Base-by-base conservation (phyloP, 2,329 filamentous ascomycete species). In the Sclerotiophoma versabilis region DNA sequence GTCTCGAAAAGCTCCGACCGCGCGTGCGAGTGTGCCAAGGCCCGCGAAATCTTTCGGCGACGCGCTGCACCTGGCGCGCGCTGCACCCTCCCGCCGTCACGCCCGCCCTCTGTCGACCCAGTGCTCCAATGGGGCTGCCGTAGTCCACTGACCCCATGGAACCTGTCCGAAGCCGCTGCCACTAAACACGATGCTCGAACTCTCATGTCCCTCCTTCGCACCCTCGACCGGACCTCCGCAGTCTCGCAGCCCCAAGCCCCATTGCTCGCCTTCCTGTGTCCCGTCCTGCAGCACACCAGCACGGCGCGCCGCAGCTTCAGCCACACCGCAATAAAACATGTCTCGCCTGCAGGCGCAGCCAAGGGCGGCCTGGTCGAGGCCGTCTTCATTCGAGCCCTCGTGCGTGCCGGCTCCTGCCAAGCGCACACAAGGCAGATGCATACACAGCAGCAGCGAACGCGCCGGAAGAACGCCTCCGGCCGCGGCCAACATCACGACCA, bases 121-220 rank as follows among this genome's bases (percentile, higher is more conserved):
- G 25, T 29, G 45, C 29, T 58, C 54, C 63, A 54, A 64, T 68
- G 65, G 58, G 59, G 51, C 52, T 57, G 19, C 36, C 37, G 11
- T 68, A 54, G 50, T 17, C 53, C 57, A 57, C 49, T 26, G 39
- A 10, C 22, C 25, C 14, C 30, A 67, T 69, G 64, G 60, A 61
- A 55, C n/a, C 49, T 39, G 44, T 46, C 54, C 54, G 46, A 50
- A 34, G 39, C 51, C 34, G 47, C 58, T 50, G 53, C 58, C 58
- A 51, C 65, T 71, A 75, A 49, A 77, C 83, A 86, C 79, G 65
- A 87, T 88, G 85, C 81, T 76, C 78, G 78, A 73, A 77, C 70
- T 81, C 83, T 83, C 84, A 88, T 88, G 86, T 85, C 83, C 83
- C 77, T 81, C 77, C 73, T 82, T 78, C 80, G 79, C 77, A 78